A percentile compares a stretch with the other conserved stretches of the same genome.
These are phyloP conservation scores for Psilocybe azurescens DNA, from an alignment of 768 basidiomycete species.

Conservation along the genomic window DNA sequence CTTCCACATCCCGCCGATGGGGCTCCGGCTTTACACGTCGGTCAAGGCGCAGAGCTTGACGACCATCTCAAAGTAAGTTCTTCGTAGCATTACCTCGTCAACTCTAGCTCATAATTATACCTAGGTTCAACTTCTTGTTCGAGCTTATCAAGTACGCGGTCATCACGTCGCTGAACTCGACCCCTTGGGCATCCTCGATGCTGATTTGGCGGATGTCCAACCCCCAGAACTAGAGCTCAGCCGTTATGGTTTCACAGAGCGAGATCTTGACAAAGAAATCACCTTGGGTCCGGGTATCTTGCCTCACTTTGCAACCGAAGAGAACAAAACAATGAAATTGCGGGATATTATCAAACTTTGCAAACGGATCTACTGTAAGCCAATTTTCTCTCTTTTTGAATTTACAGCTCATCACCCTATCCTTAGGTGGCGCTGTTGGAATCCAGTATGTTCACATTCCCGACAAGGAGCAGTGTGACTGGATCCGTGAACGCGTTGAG, in stretches of 20 bases:
- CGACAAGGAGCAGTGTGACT: conserved; percentile 98
- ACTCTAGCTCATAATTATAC: conserved; percentile 3
- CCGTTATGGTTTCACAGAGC: conserved; percentile 94
- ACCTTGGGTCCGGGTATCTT: conserved; percentile 95
- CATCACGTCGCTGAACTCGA: conserved; percentile 97
- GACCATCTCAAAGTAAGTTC: conserved; percentile 88
- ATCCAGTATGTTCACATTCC: conserved; percentile 96
- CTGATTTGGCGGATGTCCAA: conserved; percentile 78
- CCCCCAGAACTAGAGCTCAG: conserved; percentile 94
- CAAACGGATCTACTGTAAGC: conserved; percentile 93
- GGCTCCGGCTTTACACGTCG: conserved; percentile 74
- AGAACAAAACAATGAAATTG: conserved; percentile 85
- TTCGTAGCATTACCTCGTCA: background rate
- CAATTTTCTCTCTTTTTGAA: background rate
- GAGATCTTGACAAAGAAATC: conserved; percentile 94
- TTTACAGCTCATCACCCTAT: conserved; percentile 10
- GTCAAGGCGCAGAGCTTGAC: conserved; percentile 79
- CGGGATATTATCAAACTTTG: conserved; percentile 90
- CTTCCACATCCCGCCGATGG: conserved; percentile 79
- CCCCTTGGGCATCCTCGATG: conserved; percentile 90
- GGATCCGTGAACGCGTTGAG: conserved; percentile 97
- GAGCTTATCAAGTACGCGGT: conserved; percentile 98
- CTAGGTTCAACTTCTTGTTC: conserved; percentile 95
- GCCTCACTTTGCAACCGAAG: conserved; percentile 90
- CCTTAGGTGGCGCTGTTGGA: conserved; percentile 81